Evolutionary conservation across 108 stramenopile genomes (phyloP).

Genomic region (Parietichytrium sp.): DNA sequence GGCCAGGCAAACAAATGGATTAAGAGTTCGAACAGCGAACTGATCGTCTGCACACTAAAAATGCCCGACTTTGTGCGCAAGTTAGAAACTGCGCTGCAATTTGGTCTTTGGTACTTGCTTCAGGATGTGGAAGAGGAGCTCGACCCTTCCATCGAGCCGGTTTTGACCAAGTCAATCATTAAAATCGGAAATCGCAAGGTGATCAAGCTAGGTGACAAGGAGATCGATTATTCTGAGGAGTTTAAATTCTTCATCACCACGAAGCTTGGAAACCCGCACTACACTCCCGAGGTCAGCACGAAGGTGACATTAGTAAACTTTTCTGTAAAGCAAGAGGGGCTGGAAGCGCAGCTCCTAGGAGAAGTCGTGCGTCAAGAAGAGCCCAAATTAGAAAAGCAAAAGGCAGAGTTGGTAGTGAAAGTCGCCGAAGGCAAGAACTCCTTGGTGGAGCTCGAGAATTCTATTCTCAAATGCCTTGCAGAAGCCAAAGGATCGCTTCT

Average conservation of each 20-base stretch:
- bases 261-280: conserved; percentile 64
- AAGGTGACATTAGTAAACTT: conserved; percentile 72
- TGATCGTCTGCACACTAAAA: conserved; percentile 65
- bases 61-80: conserved; percentile 62
- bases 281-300: conserved; percentile 69
- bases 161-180: conserved; percentile 66
- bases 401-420: conserved; percentile 59
- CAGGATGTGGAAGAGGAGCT: conserved; percentile 71
- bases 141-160: conserved; percentile 67
- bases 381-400: conserved; percentile 63
- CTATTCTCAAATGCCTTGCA: conserved; percentile 60
- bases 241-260: conserved; percentile 60
- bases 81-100: conserved; percentile 60
- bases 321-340: conserved; percentile 65
- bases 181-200: conserved; percentile 64
- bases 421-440: conserved; percentile 64
- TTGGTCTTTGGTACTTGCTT: conserved; percentile 64
- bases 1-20: conserved; percentile 72
- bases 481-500: conserved; percentile 63
- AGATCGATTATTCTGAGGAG: conserved; percentile 63
- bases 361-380: conserved; percentile 67
- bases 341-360: conserved; percentile 68
- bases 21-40: conserved; percentile 57
- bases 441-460: conserved; percentile 67
- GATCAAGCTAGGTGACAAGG: conserved; percentile 67